Percentiles rank a stretch among this genome's conserved stretches.
These are phyloP conservation scores for Massarina eburnea DNA, from an alignment of 2,329 filamentous ascomycete genomes.

Conservation along the genomic window DNA sequence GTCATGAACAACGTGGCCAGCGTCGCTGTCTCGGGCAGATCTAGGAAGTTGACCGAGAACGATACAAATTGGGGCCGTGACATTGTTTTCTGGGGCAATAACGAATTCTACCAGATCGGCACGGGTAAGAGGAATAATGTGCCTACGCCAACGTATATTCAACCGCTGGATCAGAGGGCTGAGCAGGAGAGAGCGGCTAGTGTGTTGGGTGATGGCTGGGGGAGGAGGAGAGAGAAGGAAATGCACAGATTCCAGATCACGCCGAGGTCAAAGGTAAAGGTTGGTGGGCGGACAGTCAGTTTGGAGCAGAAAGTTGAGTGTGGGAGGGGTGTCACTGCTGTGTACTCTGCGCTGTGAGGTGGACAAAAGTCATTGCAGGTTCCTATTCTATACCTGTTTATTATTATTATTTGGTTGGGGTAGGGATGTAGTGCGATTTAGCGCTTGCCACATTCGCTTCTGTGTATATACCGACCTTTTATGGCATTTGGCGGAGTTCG, in stretches of 20 bases:
- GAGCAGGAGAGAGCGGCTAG: slow-evolving; percentile 46
- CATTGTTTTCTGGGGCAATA: slow-evolving; percentile 90
- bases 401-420: not conserved
- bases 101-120: slow-evolving; percentile 90
- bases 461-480: not conserved
- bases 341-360: slow-evolving; percentile 64
- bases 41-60: slow-evolving; percentile 51
- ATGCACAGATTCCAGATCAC: slow-evolving; percentile 79
- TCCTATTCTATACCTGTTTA: no score
- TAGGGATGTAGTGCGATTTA: not conserved
- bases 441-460: not conserved
- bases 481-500: not conserved
- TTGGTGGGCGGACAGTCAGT: slow-evolving; percentile 70
- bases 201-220: slow-evolving; percentile 8
- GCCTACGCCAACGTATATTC: slow-evolving; percentile 74
- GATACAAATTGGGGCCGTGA: slow-evolving; percentile 89
- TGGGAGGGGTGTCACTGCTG: slow-evolving; percentile 76
- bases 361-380: not conserved
- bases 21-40: slow-evolving; percentile 56
- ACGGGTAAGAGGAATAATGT: slow-evolving; percentile 86
- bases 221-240: slow-evolving; percentile 60
- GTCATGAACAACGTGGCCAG: slow-evolving; percentile 80
- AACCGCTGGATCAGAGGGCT: slow-evolving; percentile 67
- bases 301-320: slow-evolving; percentile 89
- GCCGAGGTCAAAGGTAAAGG: slow-evolving; percentile 68